Evolutionary conservation across 140 eudicot species (phyloP), one percentile per base, ranked within the genome.

Genomic region (Stevia rebaudiana): DNA sequence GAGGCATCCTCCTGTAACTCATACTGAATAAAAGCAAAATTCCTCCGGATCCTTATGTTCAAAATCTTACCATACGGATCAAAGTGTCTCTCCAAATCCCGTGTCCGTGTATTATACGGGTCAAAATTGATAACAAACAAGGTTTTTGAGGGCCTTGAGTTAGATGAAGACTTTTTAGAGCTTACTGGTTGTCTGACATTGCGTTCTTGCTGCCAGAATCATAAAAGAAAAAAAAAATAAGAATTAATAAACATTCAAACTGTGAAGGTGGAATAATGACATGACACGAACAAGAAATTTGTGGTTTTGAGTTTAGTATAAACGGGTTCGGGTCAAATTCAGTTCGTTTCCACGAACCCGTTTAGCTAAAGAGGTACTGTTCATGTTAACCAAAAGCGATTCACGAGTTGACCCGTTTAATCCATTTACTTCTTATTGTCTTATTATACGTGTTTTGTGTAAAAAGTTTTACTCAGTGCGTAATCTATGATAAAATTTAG

Each of bases 101-200:
- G 82, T 47, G 87, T 79, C 65, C 88, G 75, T 0, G 98, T 88
- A 76, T 83, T 60, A 68, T 74, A 74, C 4, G 96, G 96, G 63
- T 89, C 97, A 24, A 92, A 92, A 67, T 88, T 92, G 33, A 92
- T 92, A 46, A 92, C 95, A 78, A 92, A 92, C 74, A 92, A 59
- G 25, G 98, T 92, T 73, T 92, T 92, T 0, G 98, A 88, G 21
- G 95, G 96, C 67, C 82, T 74, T 8, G 76, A 49, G 50, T 76
- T 85, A 17, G 89, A 62, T 30, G 94, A 75, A 48, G 95, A 65
- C 74, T 70, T 91, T 67, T 70, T 76, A 16, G 95, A 72, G 68
- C 77, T 79, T 63, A 52, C 88, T 18, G 88, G 79, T 69, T 76
- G 80, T 65, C 97, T 75, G 22, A 72, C 76, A 62, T 73, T 64